Evolutionary conservation across 768 basidiomycete genomes (phyloP).

Genomic region (Leccinellum luteum): DNA sequence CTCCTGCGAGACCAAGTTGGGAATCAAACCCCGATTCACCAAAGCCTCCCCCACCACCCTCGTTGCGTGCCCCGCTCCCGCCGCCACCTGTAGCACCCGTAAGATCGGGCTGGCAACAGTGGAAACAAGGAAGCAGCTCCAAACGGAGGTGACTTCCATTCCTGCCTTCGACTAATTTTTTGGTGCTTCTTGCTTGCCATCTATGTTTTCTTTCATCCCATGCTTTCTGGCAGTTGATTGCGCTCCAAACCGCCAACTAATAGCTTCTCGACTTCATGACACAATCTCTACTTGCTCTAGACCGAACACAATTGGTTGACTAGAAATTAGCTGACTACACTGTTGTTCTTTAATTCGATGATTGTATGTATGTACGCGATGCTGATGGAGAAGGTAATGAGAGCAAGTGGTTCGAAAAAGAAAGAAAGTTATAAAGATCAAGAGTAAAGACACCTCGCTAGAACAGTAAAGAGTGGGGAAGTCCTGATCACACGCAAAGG

Average conservation of each 20-base stretch:
- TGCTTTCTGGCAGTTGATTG: slow-evolving; percentile 8
- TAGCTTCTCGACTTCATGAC: slow-evolving; percentile 7
- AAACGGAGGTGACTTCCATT: slow-evolving; percentile 19
- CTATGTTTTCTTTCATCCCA: neutral
- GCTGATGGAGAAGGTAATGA: slow-evolving; percentile 28
- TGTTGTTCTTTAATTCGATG: slow-evolving; percentile 42
- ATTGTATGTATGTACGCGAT: slow-evolving; percentile 40
- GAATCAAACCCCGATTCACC: slow-evolving; percentile 4
- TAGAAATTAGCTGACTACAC: slow-evolving; percentile 52
- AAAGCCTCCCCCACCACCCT: slow-evolving; percentile 6
- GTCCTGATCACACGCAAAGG: slow-evolving; percentile 23
- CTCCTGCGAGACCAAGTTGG: slow-evolving; percentile 1
- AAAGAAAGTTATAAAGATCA: slow-evolving; percentile 38
- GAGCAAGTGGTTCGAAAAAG: slow-evolving; percentile 23
- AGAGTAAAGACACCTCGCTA: slow-evolving; percentile 24
- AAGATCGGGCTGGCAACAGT: slow-evolving; percentile 59
- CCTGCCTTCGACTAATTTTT: neutral
- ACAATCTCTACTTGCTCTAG: slow-evolving; percentile 24
- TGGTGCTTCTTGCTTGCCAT: slow-evolving; percentile 2
- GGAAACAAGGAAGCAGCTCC: slow-evolving; percentile 25
- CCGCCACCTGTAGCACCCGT: slow-evolving; percentile 17
- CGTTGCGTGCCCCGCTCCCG: slow-evolving; percentile 15
- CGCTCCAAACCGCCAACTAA: slow-evolving; percentile 9
- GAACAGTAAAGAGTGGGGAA: slow-evolving; percentile 26
- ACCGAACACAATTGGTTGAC: slow-evolving; percentile 24